Evolutionary conservation across 495 filamentous ascomycete species (phyloP), one percentile per base, ranked within the genome.

Genomic region (Neurospora intermedia): DNA sequence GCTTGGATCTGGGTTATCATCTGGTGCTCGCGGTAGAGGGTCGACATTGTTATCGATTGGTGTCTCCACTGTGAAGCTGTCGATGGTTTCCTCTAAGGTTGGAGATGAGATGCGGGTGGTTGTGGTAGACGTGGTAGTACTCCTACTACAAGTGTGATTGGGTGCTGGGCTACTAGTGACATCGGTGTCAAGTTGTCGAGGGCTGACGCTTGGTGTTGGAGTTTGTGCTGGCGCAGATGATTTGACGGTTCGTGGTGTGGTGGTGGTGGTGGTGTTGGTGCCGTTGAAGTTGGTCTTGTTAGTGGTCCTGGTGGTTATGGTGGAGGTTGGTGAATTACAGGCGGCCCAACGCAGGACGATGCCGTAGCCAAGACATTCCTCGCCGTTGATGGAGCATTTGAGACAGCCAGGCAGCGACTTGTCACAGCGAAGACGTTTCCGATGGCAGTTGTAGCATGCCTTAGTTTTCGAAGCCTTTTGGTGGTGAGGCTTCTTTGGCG

Each of bases 381-480:
- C 83, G 43, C 85, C 83, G 35, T 84, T 74, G 69, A 78, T 81
- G 39, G 81, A 80, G 75, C 84, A 86, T 70, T 87, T 86, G 70
- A 82, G 78, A 71, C 88, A 89, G 70, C 79, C 75, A 0, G 87
- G 83, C 0, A 81, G 76, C 1, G 85, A 86, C 42, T 82, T 82
- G 73, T 89, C 88, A 75, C 88, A 89, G 69, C 86, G 84, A 11
- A 86, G 81, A 27, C 85, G 84, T 72, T 85, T 84, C 2, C 81
- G 82, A 6, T 87, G 87, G 74, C 88, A 80, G 74, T 81, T 81
- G 75, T 80, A 72, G 75, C 79, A 81, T 20, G 70, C 54, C 45
- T 71, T 73, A 27, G 74, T 35, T 27, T 54, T 13, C 27, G 54
- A 66, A 66, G 27, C 27, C 54, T 38, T 66, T 66, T 66, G 54